A percentile compares a stretch with the other conserved stretches of the same genome.
Conservation (phyloP, 768 basidiomycete genomes). For the Phallus indusiatus region DNA sequence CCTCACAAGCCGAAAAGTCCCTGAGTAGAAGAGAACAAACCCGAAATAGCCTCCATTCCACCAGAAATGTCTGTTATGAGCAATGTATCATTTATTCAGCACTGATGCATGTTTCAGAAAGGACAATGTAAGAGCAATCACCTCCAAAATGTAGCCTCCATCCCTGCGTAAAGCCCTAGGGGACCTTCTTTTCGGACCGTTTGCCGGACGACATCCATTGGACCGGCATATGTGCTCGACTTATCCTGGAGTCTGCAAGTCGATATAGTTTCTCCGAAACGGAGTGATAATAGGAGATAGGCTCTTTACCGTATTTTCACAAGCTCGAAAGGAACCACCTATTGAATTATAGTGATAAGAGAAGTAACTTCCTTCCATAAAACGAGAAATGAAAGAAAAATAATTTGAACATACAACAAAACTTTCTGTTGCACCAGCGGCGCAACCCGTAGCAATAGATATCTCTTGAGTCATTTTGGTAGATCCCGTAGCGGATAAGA, state of each 20-base stretch:
- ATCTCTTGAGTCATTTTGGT: slow-evolving; percentile 80
- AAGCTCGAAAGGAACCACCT: slow-evolving; percentile 90
- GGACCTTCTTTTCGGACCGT: slow-evolving; percentile 69
- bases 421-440: slow-evolving; percentile 92
- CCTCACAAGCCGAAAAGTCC: not conserved
- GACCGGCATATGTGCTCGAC: slow-evolving; percentile 79
- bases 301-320: slow-evolving; percentile 72
- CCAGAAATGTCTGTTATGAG: slow-evolving; percentile 53
- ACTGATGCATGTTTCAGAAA: not conserved
- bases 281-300: slow-evolving; percentile 1
- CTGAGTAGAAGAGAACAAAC: slow-evolving; percentile 14
- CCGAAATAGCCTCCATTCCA: slow-evolving; percentile 98
- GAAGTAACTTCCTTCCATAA: not conserved
- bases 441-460: slow-evolving; percentile 86
- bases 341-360: slow-evolving; percentile 8
- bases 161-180: slow-evolving; percentile 83
- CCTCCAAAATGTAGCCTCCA: slow-evolving; percentile 99
- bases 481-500: slow-evolving; percentile 50
- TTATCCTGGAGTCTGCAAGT: slow-evolving; percentile 78
- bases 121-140: slow-evolving; percentile 21
- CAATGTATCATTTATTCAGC: not conserved
- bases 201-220: slow-evolving; percentile 82
- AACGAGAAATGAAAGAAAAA: not conserved
- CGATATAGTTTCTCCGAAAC: not conserved
- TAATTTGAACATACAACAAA: slow-evolving; percentile 42